Conservation (phyloP, 2,329 filamentous ascomycete genomes). For the Didymella keratinophila region DNA sequence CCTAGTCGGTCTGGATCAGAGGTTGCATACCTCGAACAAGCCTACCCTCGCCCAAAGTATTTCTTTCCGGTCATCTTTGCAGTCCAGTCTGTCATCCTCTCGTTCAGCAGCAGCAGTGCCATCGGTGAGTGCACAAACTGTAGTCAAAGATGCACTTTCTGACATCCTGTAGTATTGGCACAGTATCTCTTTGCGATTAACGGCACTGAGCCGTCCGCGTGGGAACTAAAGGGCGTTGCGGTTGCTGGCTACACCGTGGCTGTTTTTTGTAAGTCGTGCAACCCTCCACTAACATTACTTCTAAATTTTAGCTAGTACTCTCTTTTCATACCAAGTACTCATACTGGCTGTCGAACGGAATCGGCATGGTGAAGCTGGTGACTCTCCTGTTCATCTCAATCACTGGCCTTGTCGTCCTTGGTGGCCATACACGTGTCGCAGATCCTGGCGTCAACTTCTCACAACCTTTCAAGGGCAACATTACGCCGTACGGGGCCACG, state of each 20-base stretch:
- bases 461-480: constrained; percentile 61
- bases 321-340: constrained; percentile 66
- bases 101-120: constrained; percentile 71
- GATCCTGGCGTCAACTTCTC: constrained; percentile 64
- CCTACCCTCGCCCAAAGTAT: constrained; percentile 69
- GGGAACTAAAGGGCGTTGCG: constrained; percentile 73
- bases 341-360: constrained; percentile 62
- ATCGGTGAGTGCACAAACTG: constrained; percentile 53
- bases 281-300: background rate
- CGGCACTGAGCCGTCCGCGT: constrained; percentile 60
- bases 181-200: constrained; percentile 69
- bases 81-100: constrained; percentile 68
- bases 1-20: constrained; percentile 71
- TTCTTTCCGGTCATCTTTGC: constrained; percentile 72
- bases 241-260: constrained; percentile 69
- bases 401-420: constrained; percentile 69
- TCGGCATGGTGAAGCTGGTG: constrained; percentile 66
- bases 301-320: constrained; percentile 45
- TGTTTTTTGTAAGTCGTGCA: constrained; percentile 57
- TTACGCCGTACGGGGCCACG: constrained; percentile 60
- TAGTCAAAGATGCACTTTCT: background rate
- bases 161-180: constrained; percentile 59
- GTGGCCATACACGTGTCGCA: constrained; percentile 60
- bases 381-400: constrained; percentile 62
- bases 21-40: constrained; percentile 73